Evolutionary conservation across 1,284 basidiomycete species (phyloP).

Genomic region (Leccinum angustisporum): DNA sequence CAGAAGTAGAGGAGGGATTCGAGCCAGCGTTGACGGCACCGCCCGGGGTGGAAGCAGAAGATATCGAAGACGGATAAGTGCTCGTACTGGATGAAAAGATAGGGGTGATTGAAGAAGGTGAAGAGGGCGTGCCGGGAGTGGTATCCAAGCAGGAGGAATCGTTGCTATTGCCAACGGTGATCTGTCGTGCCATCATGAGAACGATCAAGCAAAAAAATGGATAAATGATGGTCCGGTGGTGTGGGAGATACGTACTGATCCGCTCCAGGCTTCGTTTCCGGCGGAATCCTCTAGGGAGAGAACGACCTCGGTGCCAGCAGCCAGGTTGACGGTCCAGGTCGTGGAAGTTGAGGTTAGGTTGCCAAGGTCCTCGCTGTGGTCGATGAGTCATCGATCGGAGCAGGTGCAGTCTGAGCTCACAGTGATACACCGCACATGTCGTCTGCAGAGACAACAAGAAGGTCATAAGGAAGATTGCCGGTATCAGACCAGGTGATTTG

Average conservation of each 20-base stretch:
- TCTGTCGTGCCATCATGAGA: conserved; percentile 36
- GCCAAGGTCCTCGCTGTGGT: conserved; percentile 54
- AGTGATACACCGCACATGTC: conserved; percentile 59
- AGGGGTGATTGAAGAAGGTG: conserved; percentile 17
- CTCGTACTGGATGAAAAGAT: conserved; percentile 12
- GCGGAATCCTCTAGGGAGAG: conserved; percentile 55
- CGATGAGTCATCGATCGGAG: conserved; percentile 6
- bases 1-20: conserved; percentile 26
- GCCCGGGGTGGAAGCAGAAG: conserved; percentile 34
- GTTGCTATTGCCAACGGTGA: conserved; percentile 50
- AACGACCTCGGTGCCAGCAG: conserved; percentile 49
- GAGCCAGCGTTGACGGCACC: conserved; percentile 58
- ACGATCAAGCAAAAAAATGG: background rate
- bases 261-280: conserved; percentile 65
- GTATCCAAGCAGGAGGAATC: conserved; percentile 49
- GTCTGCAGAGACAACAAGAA: conserved; percentile 51
- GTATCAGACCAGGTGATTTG: conserved; percentile 52
- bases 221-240: background rate
- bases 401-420: conserved; percentile 39
- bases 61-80: conserved; percentile 6
- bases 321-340: conserved; percentile 48
- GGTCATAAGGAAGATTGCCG: conserved; percentile 52
- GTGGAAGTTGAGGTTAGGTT: conserved; percentile 44
- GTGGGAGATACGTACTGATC: conserved; percentile 42
- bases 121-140: conserved; percentile 10